Evolutionary conservation across 2,329 filamentous ascomycete genomes (phyloP).

Genomic region (Penicillium palitans): DNA sequence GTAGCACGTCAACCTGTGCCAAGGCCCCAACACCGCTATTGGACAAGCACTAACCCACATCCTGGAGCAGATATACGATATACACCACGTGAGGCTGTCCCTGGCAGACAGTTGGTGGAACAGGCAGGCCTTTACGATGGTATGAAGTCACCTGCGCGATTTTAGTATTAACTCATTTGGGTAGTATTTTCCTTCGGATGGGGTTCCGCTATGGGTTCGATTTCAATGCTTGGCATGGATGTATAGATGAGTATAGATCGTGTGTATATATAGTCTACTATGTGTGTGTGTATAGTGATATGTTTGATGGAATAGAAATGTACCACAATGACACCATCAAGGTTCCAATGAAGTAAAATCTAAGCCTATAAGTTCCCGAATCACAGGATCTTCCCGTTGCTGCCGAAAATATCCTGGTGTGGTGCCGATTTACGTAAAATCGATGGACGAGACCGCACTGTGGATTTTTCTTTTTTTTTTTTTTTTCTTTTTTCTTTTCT

Average conservation of each 20-base stretch:
- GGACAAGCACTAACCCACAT: neutral
- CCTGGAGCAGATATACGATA: neutral
- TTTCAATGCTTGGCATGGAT: constrained; percentile 7
- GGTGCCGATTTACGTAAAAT: constrained; percentile 46
- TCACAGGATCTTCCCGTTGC: constrained; percentile 27
- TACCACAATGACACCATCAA: neutral
- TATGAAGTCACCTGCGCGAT: constrained; percentile 11
- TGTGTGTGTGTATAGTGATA: neutral
- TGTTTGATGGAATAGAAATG: neutral
- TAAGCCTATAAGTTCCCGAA: constrained; percentile 7
- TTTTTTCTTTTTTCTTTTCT: neutral
- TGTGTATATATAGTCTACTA: neutral
- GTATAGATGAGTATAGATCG: neutral
- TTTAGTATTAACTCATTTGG: neutral
- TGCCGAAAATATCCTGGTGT: constrained; percentile 18
- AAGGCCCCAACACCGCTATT: neutral
- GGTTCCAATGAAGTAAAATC: neutral
- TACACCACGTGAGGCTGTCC: constrained; percentile 11
- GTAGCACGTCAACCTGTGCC: constrained; percentile 3
- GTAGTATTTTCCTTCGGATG: neutral
- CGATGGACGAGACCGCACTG: constrained; percentile 23
- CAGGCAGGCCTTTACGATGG: neutral
- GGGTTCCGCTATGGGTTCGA: neutral
- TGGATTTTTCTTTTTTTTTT: constrained; percentile 1
- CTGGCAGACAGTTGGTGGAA: constrained; percentile 8